Evolutionary conservation across 2,329 filamentous ascomycete genomes (phyloP).

Genomic region (Paecilomyces sp.): DNA sequence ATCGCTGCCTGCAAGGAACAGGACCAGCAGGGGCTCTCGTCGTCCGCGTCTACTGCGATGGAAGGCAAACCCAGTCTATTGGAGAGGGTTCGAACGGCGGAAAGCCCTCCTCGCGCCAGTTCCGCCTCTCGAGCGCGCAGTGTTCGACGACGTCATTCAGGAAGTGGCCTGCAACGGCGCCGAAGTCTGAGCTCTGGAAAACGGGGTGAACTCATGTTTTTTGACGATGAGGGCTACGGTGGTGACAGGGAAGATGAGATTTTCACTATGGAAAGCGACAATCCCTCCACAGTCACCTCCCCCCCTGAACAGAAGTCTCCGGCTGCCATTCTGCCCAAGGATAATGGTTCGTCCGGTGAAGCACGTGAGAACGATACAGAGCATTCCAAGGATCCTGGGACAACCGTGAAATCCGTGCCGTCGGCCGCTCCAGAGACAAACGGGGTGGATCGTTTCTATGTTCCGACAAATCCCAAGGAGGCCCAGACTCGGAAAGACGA

Average conservation of each 20-base stretch:
- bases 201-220: slow-evolving; percentile 78
- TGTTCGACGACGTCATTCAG: slow-evolving; percentile 68
- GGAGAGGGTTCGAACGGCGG: slow-evolving; percentile 26
- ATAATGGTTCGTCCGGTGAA: not conserved
- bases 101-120: slow-evolving; percentile 39
- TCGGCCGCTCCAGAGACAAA: slow-evolving; percentile 10
- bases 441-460: slow-evolving; percentile 21
- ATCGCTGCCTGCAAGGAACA: slow-evolving; percentile 19
- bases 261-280: slow-evolving; percentile 59
- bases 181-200: slow-evolving; percentile 61
- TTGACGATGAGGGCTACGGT: slow-evolving; percentile 79
- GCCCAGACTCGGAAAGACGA: slow-evolving; percentile 49
- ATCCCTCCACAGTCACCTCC: slow-evolving; percentile 1
- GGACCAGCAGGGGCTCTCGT: slow-evolving; percentile 22
- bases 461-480: slow-evolving; percentile 68
- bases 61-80: slow-evolving; percentile 25
- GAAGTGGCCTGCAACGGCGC: slow-evolving; percentile 72
- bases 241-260: slow-evolving; percentile 68
- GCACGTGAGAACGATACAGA: not conserved
- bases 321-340: not conserved
- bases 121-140: slow-evolving; percentile 23
- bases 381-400: slow-evolving; percentile 9
- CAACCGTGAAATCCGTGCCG: slow-evolving; percentile 20
- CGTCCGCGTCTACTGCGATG: slow-evolving; percentile 31
- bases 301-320: not conserved